Evolutionary conservation across 2,329 filamentous ascomycete species (phyloP).

Genomic region (Penicillium glabrum): DNA sequence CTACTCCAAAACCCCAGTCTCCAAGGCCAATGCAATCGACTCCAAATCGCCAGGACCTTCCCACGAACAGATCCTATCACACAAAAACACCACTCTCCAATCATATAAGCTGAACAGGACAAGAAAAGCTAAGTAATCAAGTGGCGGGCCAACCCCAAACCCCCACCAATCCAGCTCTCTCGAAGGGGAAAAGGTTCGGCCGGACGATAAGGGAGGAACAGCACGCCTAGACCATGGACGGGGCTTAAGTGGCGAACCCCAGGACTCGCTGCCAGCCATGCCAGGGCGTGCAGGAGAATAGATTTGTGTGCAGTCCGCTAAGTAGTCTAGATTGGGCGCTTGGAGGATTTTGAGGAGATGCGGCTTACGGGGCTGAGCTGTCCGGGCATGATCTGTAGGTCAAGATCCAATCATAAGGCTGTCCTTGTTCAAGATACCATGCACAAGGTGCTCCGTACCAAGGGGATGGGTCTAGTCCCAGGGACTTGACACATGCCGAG

Average conservation of each 20-base stretch:
- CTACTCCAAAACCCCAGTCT: no score
- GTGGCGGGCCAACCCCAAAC: constrained; percentile 3
- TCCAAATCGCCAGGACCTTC: not conserved
- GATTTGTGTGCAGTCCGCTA: not conserved
- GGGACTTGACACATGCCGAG: not conserved
- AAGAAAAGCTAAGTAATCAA: not conserved
- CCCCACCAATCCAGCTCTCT: not conserved
- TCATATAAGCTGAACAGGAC: not conserved
- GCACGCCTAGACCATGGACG: not conserved
- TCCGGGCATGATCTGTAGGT: not conserved
- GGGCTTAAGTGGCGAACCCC: not conserved
- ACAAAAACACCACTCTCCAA: no score
- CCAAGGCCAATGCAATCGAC: not conserved
- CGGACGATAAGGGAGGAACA: constrained; percentile 1
- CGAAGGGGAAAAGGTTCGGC: constrained; percentile 10
- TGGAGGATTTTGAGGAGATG: not conserved
- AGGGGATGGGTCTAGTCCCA: not conserved
- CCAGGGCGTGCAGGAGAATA: not conserved
- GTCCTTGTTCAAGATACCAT: not conserved
- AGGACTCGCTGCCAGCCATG: not conserved
- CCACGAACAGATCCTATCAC: not conserved
- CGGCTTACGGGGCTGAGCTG: not conserved
- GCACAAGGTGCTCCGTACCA: not conserved
- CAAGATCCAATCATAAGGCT: not conserved
- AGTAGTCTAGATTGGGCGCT: constrained; percentile 1